These are phyloP conservation scores for Cryphonectria parasitica DNA, from an alignment of 2,329 filamentous ascomycete species.

Conservation along the genomic window DNA sequence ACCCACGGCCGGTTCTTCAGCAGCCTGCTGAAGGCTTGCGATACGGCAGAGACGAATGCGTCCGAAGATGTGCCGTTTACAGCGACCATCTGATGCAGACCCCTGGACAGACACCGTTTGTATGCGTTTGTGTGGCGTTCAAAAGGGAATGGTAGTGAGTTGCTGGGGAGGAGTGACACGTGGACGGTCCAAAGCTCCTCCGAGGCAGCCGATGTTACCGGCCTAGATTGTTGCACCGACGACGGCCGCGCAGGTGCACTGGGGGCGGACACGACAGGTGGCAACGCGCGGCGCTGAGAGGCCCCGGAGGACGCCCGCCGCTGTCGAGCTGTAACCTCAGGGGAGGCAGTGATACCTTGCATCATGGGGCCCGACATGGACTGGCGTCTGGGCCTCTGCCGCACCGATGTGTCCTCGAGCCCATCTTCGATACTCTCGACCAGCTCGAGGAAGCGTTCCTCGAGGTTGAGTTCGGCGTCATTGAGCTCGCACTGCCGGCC, in stretches of 20 bases:
- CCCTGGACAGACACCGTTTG: conserved; percentile 63
- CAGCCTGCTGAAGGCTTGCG: conserved; percentile 52
- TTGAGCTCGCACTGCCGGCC: conserved; percentile 54
- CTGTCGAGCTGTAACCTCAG: conserved; percentile 12
- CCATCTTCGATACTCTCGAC: conserved; percentile 43
- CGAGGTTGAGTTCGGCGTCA: conserved; percentile 55
- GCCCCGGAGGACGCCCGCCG: conserved; percentile 31
- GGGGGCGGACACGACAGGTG: conserved; percentile 10
- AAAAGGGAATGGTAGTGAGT: conserved; percentile 60
- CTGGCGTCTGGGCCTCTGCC: conserved; percentile 33
- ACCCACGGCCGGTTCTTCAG: conserved; percentile 58
- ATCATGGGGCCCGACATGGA: conserved; percentile 25
- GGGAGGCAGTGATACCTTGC: conserved; percentile 2
- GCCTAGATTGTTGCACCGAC: conserved; percentile 34
- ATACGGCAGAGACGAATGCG: conserved; percentile 54
- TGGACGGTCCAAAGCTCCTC: conserved; percentile 61
- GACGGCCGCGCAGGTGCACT: conserved; percentile 27
- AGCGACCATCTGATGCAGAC: conserved; percentile 61
- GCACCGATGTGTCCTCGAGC: conserved; percentile 26
- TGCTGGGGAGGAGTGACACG: conserved; percentile 60
- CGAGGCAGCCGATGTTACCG: conserved; percentile 34
- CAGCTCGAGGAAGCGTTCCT: conserved; percentile 58
- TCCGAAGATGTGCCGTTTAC: conserved; percentile 53
- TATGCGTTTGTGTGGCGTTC: conserved; percentile 65
- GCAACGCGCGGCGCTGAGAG: conserved; percentile 19